phyloP scores from a whole-genome alignment of 768 basidiomycete species.

The Panaeolus papilionaceus region DNA sequence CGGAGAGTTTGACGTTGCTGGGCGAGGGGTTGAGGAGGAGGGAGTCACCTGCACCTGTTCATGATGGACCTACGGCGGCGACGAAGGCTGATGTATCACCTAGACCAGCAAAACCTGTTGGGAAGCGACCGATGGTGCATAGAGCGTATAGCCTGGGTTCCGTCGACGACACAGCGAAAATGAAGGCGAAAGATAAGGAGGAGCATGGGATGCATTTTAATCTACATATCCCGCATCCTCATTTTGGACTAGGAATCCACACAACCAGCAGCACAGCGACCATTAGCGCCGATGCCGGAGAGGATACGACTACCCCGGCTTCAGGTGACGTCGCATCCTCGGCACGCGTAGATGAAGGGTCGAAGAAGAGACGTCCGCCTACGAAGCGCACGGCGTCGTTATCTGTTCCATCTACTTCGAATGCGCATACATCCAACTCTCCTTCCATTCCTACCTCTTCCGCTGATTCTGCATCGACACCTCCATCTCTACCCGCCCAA shows the following conservation, averaged over 20 bases:
- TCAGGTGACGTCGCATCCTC: too few species aligned
- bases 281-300: too few species aligned
- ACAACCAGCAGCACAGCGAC: too few species aligned
- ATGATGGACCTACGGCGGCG: neutral
- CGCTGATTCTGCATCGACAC: neutral
- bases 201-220: neutral
- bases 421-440: neutral
- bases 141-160: neutral
- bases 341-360: too few species aligned
- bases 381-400: too few species aligned
- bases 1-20: neutral
- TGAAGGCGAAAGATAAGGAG: neutral
- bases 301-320: too few species aligned
- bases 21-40: neutral
- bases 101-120: neutral
- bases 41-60: neutral
- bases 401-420: neutral
- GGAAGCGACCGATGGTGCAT: neutral
- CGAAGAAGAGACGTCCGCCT: too few species aligned
- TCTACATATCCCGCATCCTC: neutral
- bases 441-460: neutral
- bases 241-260: neutral
- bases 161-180: neutral
- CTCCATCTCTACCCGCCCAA: too few species aligned
- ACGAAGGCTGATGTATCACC: neutral